Evolutionary conservation across 768 basidiomycete species (phyloP), one percentile per base, ranked within the genome.

Genomic region (Paxillus rubicundulus): DNA sequence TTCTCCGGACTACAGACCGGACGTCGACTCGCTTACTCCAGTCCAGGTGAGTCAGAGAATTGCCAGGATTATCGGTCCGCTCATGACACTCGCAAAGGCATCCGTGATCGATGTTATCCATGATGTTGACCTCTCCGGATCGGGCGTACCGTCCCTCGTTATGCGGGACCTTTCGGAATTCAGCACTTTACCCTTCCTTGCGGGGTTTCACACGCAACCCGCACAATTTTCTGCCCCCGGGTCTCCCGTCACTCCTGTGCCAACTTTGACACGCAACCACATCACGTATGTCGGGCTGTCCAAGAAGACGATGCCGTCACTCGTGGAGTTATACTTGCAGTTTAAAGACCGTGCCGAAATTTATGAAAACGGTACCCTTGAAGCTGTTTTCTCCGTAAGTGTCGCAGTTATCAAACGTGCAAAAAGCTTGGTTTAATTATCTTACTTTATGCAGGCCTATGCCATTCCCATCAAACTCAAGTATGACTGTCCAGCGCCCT

Each of bases 391-490:
- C 27, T 82, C 86, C 21, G 92, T 92, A 57, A 55, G 85, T 65
- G 12, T 21, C 17, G 0, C 36, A 9, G 9, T 18, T 14, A 12
- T 13, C 33, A 33, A 14, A 12, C 33, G 12, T 14, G 13, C 1
- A 33, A 33, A 33, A 33, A 9, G 7, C 7, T 13, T 9, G 28
- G 28, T 38, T 36, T 20, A 40, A 12, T 20, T 42, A 28, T 39
- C 32, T 39, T 49, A 18, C 47, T 17, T 21, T 32, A 10, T 39
- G 30, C 40, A 92, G 89, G 87, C 93, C 0, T 94, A 90, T 61
- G 82, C 89, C 4, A 86, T 96, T 32, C 94, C 96, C 2, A 84
- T 98, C 66, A 93, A 94, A 63, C 74, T 98, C 57, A 95, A 95
- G 70, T 96, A 98, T 57, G 92, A 96, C 33, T 97, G 95, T 67